These are phyloP conservation scores for Alternaria triticina DNA, from an alignment of 2,329 filamentous ascomycete genomes.

Conservation along the genomic window DNA sequence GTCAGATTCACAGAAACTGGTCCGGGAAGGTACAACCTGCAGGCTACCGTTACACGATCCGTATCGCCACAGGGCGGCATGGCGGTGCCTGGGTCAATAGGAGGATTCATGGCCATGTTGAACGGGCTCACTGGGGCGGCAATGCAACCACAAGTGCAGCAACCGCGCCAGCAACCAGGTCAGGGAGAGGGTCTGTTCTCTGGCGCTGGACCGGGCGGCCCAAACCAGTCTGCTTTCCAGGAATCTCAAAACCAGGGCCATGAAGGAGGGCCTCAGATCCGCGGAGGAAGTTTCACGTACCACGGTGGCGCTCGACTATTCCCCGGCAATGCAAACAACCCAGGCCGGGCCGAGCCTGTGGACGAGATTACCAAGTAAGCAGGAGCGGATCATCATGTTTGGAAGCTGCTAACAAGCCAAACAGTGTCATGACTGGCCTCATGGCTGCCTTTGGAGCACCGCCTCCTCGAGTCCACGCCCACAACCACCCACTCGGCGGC, in stretches of 20 bases:
- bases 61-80: slow-evolving; percentile 34
- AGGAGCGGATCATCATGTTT: slow-evolving; percentile 48
- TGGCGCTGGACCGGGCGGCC: slow-evolving; percentile 7
- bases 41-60: slow-evolving; percentile 43
- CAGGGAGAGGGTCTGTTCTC: slow-evolving; percentile 24
- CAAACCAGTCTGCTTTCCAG: slow-evolving; percentile 21
- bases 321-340: slow-evolving; percentile 59
- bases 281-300: slow-evolving; percentile 39
- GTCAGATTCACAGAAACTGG: slow-evolving; percentile 51
- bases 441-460: slow-evolving; percentile 43
- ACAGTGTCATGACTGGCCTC: slow-evolving; percentile 41
- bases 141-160: slow-evolving; percentile 16
- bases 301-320: slow-evolving; percentile 48
- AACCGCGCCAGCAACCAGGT: slow-evolving; percentile 20
- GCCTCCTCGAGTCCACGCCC: slow-evolving; percentile 21
- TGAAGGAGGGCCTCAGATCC: slow-evolving; percentile 17
- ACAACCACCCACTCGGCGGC: slow-evolving; percentile 12
- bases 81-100: slow-evolving; percentile 38
- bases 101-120: slow-evolving; percentile 56
- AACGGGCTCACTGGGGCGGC: slow-evolving; percentile 51
- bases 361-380: slow-evolving; percentile 51
- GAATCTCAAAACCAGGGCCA: slow-evolving; percentile 20
- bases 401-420: slow-evolving; percentile 18
- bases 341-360: slow-evolving; percentile 56
- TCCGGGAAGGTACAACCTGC: slow-evolving; percentile 44